phyloP scores from a whole-genome alignment of 495 filamentous ascomycete genomes.

The Delitschia confertaspora region DNA sequence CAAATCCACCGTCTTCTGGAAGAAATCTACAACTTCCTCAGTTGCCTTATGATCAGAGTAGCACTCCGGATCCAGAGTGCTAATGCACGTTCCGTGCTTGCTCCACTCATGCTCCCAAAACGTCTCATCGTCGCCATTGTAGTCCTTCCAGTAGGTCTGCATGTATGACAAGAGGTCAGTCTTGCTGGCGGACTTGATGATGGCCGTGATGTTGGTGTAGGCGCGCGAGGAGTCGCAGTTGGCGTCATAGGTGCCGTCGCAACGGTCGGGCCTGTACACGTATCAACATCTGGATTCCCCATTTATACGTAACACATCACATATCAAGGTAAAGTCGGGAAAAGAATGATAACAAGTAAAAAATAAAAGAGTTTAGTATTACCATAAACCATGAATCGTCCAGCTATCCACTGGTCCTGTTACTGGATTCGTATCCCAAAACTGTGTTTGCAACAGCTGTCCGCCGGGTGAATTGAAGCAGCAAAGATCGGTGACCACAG shows the following conservation, averaged over 20 bases:
- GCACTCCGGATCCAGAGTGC: conserved; percentile 61
- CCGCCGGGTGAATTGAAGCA: conserved; percentile 75
- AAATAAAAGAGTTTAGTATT: neutral
- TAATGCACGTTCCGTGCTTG: conserved; percentile 73
- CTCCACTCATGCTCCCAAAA: conserved; percentile 85
- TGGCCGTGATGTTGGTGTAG: conserved; percentile 62
- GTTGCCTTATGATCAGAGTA: conserved; percentile 55
- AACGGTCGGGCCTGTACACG: conserved; percentile 61
- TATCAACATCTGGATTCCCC: neutral
- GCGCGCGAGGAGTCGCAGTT: conserved; percentile 59
- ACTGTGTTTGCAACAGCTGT: conserved; percentile 70
- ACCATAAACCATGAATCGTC: conserved; percentile 83
- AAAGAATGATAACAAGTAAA: too few species aligned
- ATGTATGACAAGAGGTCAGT: conserved; percentile 60
- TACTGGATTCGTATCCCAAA: conserved; percentile 72
- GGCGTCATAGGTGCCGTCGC: conserved; percentile 68
- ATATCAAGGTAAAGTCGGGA: too few species aligned
- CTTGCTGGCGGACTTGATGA: conserved; percentile 54
- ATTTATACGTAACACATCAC: neutral
- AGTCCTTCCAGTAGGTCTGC: conserved; percentile 69
- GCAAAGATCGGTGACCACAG: conserved; percentile 47
- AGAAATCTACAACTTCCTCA: conserved; percentile 56
- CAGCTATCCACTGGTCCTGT: conserved; percentile 66
- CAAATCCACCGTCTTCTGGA: conserved; percentile 47
- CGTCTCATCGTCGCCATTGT: conserved; percentile 52